Conservation (phyloP, 2,329 filamentous ascomycete genomes). For the Fusarium haematococcum region DNA sequence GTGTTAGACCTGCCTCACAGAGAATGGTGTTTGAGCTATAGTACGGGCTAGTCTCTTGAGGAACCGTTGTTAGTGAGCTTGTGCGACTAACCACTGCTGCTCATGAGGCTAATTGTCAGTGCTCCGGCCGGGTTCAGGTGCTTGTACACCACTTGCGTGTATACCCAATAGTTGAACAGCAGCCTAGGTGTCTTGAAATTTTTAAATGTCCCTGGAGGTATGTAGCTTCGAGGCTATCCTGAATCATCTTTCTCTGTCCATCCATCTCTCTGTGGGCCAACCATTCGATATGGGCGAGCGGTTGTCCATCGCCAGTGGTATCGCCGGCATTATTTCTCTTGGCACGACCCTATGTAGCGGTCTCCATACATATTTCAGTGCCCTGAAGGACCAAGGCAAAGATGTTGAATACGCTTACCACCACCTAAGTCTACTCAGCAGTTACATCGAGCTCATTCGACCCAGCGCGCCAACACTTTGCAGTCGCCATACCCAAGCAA, state of each 20-base stretch:
- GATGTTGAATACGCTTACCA: not conserved
- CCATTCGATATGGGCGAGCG: not conserved
- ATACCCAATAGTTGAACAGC: not conserved
- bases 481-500: not conserved
- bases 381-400: not conserved
- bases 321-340: slow-evolving; percentile 7
- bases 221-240: not conserved
- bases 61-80: not conserved
- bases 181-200: not conserved
- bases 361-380: not conserved
- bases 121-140: not conserved
- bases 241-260: not conserved
- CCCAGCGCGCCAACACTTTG: not conserved
- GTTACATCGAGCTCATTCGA: not conserved
- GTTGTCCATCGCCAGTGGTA: not conserved
- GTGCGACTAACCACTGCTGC: not conserved
- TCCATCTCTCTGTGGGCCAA: not conserved
- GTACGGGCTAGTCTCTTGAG: not conserved
- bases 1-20: not conserved
- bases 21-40: not conserved
- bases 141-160: not conserved
- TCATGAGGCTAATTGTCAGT: not conserved
- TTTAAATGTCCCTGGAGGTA: not conserved
- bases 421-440: not conserved
- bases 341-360: not conserved